Evolutionary conservation across 768 basidiomycete genomes (phyloP).

Genomic region (Tricholoma matsutake): DNA sequence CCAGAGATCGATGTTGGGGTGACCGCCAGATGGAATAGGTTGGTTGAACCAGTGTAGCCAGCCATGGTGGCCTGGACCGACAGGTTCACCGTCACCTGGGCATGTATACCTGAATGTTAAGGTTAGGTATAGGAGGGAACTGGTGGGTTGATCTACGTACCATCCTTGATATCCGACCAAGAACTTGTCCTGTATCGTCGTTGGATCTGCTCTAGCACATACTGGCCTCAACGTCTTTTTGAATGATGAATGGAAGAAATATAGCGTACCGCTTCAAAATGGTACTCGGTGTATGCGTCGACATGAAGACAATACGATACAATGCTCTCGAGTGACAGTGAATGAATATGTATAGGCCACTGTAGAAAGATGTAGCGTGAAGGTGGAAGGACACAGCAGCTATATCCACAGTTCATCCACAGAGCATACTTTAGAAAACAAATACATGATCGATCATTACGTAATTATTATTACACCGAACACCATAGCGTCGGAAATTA

Average conservation of each 20-base stretch:
- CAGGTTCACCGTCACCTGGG: slow-evolving; percentile 61
- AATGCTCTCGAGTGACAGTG: background rate
- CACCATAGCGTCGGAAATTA: too few species aligned
- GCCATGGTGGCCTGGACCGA: slow-evolving; percentile 73
- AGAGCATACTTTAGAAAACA: too few species aligned
- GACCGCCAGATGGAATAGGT: slow-evolving; percentile 68
- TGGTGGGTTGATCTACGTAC: slow-evolving; percentile 34
- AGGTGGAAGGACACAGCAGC: too few species aligned
- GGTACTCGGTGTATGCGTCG: slow-evolving; percentile 19
- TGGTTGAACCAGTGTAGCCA: slow-evolving; percentile 83
- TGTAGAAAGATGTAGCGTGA: background rate
- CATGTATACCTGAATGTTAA: slow-evolving; percentile 61
- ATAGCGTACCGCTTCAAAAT: slow-evolving; percentile 40
- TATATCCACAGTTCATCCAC: too few species aligned
- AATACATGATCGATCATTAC: too few species aligned
- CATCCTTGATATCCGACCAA: slow-evolving; percentile 88
- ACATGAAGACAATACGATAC: background rate
- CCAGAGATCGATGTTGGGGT: slow-evolving; percentile 75
- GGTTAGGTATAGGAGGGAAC: background rate
- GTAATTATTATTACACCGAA: too few species aligned
- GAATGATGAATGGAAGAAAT: background rate
- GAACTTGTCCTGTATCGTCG: slow-evolving; percentile 81
- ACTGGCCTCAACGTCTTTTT: background rate
- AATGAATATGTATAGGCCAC: background rate
- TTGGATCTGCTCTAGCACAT: slow-evolving; percentile 53